Base-by-base conservation (phyloP, 208 protist species). In the Tritrichomonas foetus region DNA sequence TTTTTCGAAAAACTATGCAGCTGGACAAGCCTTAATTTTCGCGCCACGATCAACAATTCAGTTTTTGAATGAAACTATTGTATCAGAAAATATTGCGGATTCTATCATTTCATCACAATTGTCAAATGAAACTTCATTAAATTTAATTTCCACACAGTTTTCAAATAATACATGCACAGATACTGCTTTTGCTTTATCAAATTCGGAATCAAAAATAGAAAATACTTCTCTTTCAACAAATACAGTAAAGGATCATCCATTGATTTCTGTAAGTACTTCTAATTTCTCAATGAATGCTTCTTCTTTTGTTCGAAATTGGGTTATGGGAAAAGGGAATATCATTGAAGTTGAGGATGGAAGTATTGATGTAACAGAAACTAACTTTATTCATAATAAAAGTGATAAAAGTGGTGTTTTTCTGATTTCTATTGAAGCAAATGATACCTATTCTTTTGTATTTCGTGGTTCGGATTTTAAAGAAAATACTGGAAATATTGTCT, bases 91-190 rank as follows among this genome's bases (percentile, higher is more conserved):
- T 39, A 57, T 89, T 39, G 78, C 44, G n/a, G 78, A 89, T 61
- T 61, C 41, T 13, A 89, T 89, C 20, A 57, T 89, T 39, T 89
- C 78, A 57, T 89, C 78, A 39, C 41, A 89, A 49, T 8, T 53
- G 0, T 53, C 41, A 39, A 89, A 89, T 89, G 78, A 89, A 89
- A 89, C 78, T 20, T 89, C 41, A 36, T 50, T 89, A 89, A 39
- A 53, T 53, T 57, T 89, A 3, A 57, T 47, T 57, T 89, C 41
- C 14, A 57, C 78, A 1, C 14, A 27, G 0, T 89, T 89, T 61
- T 1, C 3, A 33, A 89, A 89, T 57, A 89, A 89, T 39, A 53
- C 78, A 57, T 57, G 47, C 27, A 13, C 16, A 57, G 41, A 89
- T 57, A 89, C 47, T 61, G 78, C 47, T 11, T 89, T 89, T 89